phyloP scores from a whole-genome alignment of 495 filamentous ascomycete species.

The Penicillium chermesinum region DNA sequence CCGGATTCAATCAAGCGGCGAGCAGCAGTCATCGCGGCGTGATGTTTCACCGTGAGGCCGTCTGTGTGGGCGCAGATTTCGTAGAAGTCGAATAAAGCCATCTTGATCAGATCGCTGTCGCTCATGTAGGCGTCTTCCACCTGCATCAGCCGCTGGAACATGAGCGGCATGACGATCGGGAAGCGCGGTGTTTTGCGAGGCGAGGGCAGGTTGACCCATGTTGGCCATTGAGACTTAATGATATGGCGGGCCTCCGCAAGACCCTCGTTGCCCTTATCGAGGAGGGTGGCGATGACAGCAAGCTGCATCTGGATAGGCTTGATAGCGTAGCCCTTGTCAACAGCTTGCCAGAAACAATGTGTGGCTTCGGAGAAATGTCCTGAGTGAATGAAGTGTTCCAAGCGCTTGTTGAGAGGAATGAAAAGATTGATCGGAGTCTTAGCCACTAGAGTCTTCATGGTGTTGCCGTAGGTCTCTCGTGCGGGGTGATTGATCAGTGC shows the following conservation, averaged over 20 bases:
- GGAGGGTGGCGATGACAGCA: constrained; percentile 33
- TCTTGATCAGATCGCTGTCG: constrained; percentile 26
- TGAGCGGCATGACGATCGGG: constrained; percentile 26
- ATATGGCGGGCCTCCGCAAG: constrained; percentile 25
- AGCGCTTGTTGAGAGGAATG: constrained; percentile 31
- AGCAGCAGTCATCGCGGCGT: constrained; percentile 24
- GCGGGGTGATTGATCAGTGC: constrained; percentile 15
- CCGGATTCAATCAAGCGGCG: constrained; percentile 25
- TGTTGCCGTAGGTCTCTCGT: constrained; percentile 19
- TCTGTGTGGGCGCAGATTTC: constrained; percentile 30
- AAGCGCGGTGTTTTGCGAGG: constrained; percentile 13
- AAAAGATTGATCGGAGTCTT: constrained; percentile 28
- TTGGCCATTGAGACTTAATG: constrained; percentile 28
- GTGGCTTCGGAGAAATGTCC: constrained; percentile 30
- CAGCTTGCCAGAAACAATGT: constrained; percentile 23
- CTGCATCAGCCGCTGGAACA: constrained; percentile 36
- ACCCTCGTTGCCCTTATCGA: constrained; percentile 21
- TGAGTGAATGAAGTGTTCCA: constrained; percentile 34
- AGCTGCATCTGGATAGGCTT: constrained; percentile 34
- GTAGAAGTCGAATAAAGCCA: constrained; percentile 39
- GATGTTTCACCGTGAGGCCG: constrained; percentile 30
- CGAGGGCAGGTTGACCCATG: constrained; percentile 7
- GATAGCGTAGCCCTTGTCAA: constrained; percentile 21
- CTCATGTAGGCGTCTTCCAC: constrained; percentile 7
- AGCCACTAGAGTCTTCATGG: constrained; percentile 21